These are phyloP conservation scores for Silene latifolia DNA, from an alignment of 148 eudicot genomes.

Conservation along the genomic window DNA sequence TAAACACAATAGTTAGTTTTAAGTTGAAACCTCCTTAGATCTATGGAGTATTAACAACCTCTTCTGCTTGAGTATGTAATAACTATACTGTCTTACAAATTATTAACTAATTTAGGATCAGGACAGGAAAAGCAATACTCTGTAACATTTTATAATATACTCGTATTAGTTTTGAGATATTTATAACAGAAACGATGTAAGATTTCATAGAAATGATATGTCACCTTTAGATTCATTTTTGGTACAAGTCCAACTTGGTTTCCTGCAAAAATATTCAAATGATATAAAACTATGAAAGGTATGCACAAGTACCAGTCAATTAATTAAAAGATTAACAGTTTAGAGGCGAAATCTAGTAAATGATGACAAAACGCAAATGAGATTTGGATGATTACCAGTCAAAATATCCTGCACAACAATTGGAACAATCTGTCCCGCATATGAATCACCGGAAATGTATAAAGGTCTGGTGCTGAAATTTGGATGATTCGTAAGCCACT, in stretches of 20 bases:
- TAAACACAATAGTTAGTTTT: background rate
- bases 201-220: conserved; percentile 1
- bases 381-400: background rate
- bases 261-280: conserved; percentile 4
- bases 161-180: too few species aligned
- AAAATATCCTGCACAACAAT: too few species aligned
- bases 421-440: too few species aligned
- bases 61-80: background rate
- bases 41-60: background rate
- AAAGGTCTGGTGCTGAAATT: too few species aligned
- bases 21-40: background rate
- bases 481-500: too few species aligned
- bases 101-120: background rate
- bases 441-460: too few species aligned
- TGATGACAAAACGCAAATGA: too few species aligned
- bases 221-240: conserved; percentile 15
- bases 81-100: background rate
- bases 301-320: background rate
- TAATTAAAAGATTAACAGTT: too few species aligned
- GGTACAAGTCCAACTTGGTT: conserved; percentile 3
- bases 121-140: background rate
- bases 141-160: too few species aligned
- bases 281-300: background rate
- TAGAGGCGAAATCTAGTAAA: too few species aligned
- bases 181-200: background rate